These are phyloP conservation scores for Komagataella pseudopastoris DNA, from an alignment of 805 yeast genomes.

Conservation along the genomic window DNA sequence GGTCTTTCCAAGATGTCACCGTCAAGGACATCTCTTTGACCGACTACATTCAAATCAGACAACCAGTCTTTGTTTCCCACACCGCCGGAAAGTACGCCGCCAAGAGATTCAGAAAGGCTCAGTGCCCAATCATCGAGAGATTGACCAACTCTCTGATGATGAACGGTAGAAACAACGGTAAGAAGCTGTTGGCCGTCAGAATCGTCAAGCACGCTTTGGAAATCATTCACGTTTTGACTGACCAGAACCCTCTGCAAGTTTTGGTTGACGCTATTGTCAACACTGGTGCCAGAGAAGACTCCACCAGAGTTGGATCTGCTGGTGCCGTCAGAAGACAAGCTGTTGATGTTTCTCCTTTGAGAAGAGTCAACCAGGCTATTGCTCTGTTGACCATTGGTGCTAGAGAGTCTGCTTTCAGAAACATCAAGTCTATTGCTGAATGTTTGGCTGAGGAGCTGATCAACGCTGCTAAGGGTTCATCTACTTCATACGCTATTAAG, in stretches of 20 bases:
- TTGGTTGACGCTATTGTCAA: constrained; percentile 98
- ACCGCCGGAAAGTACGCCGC: constrained; percentile 99
- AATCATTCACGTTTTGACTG: constrained; percentile 93
- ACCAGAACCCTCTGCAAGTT: constrained; percentile 98
- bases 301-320: constrained; percentile 99
- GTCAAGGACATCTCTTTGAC: constrained; percentile 96
- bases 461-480: constrained; percentile 99
- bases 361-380: constrained; percentile 99
- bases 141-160: constrained; percentile 99
- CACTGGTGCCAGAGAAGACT: constrained; percentile 99
- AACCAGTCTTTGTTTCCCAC: constrained; percentile 96
- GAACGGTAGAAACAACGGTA: constrained; percentile 99
- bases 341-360: constrained; percentile 99
- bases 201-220: constrained; percentile 98
- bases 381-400: constrained; percentile 98
- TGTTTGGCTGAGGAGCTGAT: constrained; percentile 99
- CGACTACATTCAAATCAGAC: constrained; percentile 96
- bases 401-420: constrained; percentile 99
- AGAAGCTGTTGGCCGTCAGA: constrained; percentile 99
- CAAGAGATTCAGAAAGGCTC: constrained; percentile 99
- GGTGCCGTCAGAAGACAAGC: constrained; percentile 99
- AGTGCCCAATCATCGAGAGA: constrained; percentile 99
- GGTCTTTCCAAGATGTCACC: constrained; percentile 97
- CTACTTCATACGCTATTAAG: constrained; percentile 99
- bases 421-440: constrained; percentile 99